Conservation (phyloP, 805 yeast species). For the Blastobotrys parvus region DNA sequence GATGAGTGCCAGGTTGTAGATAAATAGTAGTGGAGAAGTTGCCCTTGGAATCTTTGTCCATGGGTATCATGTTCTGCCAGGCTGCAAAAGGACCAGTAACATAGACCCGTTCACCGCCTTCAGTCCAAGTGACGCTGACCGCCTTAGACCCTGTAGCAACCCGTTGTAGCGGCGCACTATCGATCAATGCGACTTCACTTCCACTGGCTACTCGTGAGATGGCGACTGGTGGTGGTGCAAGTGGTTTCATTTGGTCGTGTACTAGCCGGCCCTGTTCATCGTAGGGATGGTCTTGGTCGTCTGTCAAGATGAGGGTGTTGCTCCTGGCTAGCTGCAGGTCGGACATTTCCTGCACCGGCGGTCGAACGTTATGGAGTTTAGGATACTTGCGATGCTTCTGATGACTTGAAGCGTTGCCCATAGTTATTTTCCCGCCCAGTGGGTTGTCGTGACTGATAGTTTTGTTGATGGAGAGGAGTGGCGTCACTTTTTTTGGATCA, state of each 20-base stretch:
- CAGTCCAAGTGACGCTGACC: conserved; percentile 1
- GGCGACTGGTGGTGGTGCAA: background rate
- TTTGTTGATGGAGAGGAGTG: too few relatives aligned
- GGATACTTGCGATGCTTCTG: too few relatives aligned
- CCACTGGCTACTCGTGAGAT: background rate
- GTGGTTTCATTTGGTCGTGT: background rate
- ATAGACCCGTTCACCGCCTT: conserved; percentile 64
- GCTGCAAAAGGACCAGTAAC: conserved; percentile 90
- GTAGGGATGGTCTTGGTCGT: background rate
- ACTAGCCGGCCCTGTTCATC: background rate
- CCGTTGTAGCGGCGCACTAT: background rate
- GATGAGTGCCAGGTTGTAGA: conserved; percentile 72
- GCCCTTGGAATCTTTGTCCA: conserved; percentile 21
- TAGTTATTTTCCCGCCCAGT: too few relatives aligned
- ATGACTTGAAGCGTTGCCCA: too few relatives aligned
- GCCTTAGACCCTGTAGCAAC: background rate
- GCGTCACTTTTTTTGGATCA: too few relatives aligned
- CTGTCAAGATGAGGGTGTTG: background rate
- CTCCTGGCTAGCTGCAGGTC: background rate
- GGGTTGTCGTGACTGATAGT: too few relatives aligned
- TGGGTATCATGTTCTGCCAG: conserved; percentile 88
- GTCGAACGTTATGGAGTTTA: too few relatives aligned
- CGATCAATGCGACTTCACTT: background rate
- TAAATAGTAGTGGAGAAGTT: conserved; percentile 1
- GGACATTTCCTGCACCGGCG: too few relatives aligned